phyloP scores from a whole-genome alignment of 2,329 filamentous ascomycete species.

The Talaromyces sp. region DNA sequence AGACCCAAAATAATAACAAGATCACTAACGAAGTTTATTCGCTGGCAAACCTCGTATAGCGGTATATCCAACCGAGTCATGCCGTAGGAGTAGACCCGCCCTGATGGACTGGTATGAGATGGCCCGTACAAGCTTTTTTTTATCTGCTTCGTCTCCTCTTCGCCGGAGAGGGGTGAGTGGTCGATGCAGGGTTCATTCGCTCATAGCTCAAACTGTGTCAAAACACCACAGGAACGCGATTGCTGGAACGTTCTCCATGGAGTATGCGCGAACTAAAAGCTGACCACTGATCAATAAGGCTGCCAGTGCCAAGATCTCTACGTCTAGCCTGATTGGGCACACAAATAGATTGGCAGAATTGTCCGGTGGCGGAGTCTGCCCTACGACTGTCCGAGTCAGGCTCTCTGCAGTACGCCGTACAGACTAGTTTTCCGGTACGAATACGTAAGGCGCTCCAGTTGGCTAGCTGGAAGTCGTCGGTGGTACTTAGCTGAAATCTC shows the following conservation, averaged over 20 bases:
- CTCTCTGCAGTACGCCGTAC: not conserved
- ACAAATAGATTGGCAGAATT: not conserved
- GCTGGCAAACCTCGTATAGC: not conserved
- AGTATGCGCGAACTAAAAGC: not conserved
- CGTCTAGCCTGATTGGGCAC: not conserved
- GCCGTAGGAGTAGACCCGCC: not conserved
- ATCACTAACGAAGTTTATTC: not conserved
- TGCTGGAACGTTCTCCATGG: not conserved
- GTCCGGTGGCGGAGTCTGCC: conserved; percentile 11
- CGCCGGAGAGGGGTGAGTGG: not conserved
- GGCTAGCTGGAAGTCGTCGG: not conserved
- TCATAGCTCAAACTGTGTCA: not conserved
- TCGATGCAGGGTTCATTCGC: not conserved
- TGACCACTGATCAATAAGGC: not conserved
- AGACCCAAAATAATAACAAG: not conserved
- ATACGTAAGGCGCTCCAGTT: not conserved
- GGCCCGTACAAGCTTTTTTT: not conserved
- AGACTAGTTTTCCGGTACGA: not conserved
- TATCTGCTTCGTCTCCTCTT: not conserved
- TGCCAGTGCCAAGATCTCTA: not conserved
- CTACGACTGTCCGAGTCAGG: not conserved
- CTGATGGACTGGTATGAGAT: not conserved
- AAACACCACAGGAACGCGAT: not conserved
- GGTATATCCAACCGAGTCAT: not conserved
- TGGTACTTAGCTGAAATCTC: not conserved